A percentile compares a stretch with the other conserved stretches of the same genome.
These are phyloP conservation scores for Phytophthora palmivora DNA, from an alignment of 352 stramenopile species.

Conservation along the genomic window DNA sequence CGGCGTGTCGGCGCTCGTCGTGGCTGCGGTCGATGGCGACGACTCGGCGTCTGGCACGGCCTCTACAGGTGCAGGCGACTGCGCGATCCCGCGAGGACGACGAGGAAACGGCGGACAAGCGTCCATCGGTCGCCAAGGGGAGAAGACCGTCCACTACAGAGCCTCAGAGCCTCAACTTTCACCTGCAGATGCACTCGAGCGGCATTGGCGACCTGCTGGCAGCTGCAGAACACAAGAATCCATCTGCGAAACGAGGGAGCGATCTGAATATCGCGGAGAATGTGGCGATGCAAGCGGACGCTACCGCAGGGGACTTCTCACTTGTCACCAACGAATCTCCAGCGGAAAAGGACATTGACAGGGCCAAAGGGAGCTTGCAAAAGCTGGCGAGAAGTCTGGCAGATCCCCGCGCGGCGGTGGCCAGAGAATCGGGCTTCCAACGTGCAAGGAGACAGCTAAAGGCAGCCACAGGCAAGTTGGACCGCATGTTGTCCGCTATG, in stretches of 20 bases:
- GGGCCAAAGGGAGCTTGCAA: slow-evolving; percentile 29
- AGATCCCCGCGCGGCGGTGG: slow-evolving; percentile 23
- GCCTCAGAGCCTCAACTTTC: slow-evolving; percentile 13
- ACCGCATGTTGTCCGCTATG: slow-evolving; percentile 49
- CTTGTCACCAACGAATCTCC: slow-evolving; percentile 14
- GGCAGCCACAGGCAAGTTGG: slow-evolving; percentile 55
- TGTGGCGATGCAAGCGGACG: slow-evolving; percentile 11
- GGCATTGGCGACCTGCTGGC: neutral
- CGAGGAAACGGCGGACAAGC: slow-evolving; percentile 5
- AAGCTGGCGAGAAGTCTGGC: slow-evolving; percentile 25
- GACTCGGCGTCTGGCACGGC: slow-evolving; percentile 25
- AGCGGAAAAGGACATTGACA: slow-evolving; percentile 11
- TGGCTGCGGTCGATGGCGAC: slow-evolving; percentile 30
- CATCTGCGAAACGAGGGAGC: neutral
- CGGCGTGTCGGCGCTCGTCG: slow-evolving; percentile 32
- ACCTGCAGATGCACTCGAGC: slow-evolving; percentile 13
- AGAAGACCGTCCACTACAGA: slow-evolving; percentile 1
- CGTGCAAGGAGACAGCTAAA: slow-evolving; percentile 52
- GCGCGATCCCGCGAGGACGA: neutral
- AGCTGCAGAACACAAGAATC: slow-evolving; percentile 6
- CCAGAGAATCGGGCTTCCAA: slow-evolving; percentile 42
- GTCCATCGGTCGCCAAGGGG: neutral
- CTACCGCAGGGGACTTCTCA: slow-evolving; percentile 12
- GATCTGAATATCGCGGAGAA: neutral
- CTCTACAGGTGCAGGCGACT: slow-evolving; percentile 29